Evolutionary conservation across 1,284 basidiomycete genomes (phyloP), one percentile per base, ranked within the genome.

Genomic region (Quambalaria eucalypti): DNA sequence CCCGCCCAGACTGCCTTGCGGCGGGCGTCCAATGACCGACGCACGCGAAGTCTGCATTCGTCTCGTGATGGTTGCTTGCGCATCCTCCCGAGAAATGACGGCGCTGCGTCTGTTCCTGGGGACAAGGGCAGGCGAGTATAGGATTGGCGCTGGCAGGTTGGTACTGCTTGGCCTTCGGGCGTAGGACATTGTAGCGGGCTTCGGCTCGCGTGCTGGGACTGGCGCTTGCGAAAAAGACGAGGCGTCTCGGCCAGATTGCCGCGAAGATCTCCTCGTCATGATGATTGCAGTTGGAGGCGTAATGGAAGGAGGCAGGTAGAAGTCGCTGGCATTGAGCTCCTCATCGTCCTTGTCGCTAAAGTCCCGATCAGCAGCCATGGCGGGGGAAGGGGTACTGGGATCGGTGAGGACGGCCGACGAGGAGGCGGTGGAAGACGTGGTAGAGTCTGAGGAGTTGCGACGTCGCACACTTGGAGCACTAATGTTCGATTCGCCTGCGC

Each of bases 311-410:
- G 42, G 42, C 42, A 46, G 42, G 6, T 26, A 21, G 21, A 46
- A 46, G 42, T 46, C 42, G 42, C 42, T 46, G n/a, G 21, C 25
- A 26, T 46, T 46, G 6, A 46, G 42, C 16, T 46, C 42, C 42
- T 21, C 42, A 26, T 46, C 42, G 25, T 46, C 42, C 21, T 23
- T 26, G 42, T 21, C 25, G 21, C 21, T 26, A 23, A 19, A n/a
- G 36, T 14, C 16, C 4, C 36, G 36, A 10, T 39, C 21, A 21
- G 16, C 21, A 12, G 21, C 42, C 42, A 23, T 23, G 2, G 21
- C 42, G 2, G 42, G 42, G 4, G 42, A 46, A 46, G 42, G 42
- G 5, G 42, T 46, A 21, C 42, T 46, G 5, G 42, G 42, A 26
- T 46, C 42, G 21, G 42, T 46, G 14, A 46, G 25, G 42, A 6